Conservation (phyloP, 208 protist species). For the Eutreptiella sp. region DNA sequence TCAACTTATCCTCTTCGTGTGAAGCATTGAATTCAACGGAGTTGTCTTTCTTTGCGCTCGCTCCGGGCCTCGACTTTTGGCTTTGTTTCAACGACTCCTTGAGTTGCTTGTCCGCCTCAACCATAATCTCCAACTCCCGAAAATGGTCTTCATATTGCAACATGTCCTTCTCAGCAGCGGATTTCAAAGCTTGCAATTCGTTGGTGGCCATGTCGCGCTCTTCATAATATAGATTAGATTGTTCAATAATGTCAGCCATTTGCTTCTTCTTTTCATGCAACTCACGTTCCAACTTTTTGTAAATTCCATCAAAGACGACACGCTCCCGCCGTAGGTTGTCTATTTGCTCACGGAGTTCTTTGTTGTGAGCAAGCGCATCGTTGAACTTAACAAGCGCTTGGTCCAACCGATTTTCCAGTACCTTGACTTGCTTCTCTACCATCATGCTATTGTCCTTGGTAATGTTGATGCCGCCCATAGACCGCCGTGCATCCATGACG, state of each 20-base stretch:
- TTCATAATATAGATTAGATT: conserved; percentile 87
- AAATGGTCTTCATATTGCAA: conserved; percentile 64
- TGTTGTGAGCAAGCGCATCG: conserved; percentile 86
- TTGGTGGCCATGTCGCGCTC: conserved; percentile 77
- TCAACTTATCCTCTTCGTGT: background rate
- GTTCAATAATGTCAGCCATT: conserved; percentile 89
- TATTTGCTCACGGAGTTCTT: conserved; percentile 86
- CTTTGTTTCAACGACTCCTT: conserved; percentile 29
- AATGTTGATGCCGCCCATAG: conserved; percentile 77
- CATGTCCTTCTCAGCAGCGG: conserved; percentile 60
- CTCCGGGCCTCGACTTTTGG: background rate
- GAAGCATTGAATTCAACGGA: background rate
- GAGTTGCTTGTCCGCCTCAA: conserved; percentile 74
- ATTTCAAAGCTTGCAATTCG: conserved; percentile 68
- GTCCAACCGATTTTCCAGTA: conserved; percentile 89
- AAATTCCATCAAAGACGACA: conserved; percentile 90
- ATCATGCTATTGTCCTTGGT: conserved; percentile 76
- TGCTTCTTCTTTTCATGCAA: conserved; percentile 77
- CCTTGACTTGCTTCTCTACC: conserved; percentile 81
- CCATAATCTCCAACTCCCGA: conserved; percentile 59
- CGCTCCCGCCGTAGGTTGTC: conserved; percentile 89
- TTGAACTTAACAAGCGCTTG: conserved; percentile 91
- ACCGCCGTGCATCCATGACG: conserved; percentile 65
- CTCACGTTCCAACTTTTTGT: conserved; percentile 88
- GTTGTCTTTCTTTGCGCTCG: conserved; percentile 12